Evolutionary conservation across 106 monocot species (phyloP).

Genomic region (Triglochin maritima): DNA sequence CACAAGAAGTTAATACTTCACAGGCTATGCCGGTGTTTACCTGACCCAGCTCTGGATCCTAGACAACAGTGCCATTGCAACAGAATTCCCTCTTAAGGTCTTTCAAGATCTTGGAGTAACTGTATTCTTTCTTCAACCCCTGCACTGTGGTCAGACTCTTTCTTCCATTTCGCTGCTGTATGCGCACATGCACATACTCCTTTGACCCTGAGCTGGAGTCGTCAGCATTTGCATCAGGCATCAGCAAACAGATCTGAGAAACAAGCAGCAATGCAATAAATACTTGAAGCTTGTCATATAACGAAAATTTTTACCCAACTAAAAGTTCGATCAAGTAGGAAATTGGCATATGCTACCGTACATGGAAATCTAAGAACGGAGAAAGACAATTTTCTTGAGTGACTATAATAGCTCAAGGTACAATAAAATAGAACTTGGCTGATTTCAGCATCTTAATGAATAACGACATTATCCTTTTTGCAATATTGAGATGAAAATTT

Average conservation of each 20-base stretch:
- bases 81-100: constrained; percentile 50
- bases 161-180: constrained; percentile 37
- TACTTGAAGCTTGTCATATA: not conserved
- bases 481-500: too few species aligned
- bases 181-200: constrained; percentile 43
- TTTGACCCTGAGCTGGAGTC: constrained; percentile 34
- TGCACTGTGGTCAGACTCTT: constrained; percentile 44
- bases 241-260: constrained; percentile 35
- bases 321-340: not conserved
- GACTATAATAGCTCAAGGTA: too few species aligned
- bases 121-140: constrained; percentile 40
- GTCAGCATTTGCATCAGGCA: constrained; percentile 42
- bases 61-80: constrained; percentile 48
- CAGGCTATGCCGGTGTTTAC: not conserved
- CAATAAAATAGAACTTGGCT: too few species aligned
- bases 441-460: too few species aligned
- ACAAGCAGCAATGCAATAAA: not conserved
- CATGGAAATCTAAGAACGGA: too few species aligned
- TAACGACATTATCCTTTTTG: too few species aligned
- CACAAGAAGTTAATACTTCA: not conserved
- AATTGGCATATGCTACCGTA: too few species aligned
- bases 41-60: constrained; percentile 41
- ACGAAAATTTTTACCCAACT: not conserved
- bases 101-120: constrained; percentile 38
- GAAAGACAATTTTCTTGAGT: too few species aligned